Base-by-base conservation (phyloP, 768 basidiomycete genomes). In the Termitomyces sp. region DNA sequence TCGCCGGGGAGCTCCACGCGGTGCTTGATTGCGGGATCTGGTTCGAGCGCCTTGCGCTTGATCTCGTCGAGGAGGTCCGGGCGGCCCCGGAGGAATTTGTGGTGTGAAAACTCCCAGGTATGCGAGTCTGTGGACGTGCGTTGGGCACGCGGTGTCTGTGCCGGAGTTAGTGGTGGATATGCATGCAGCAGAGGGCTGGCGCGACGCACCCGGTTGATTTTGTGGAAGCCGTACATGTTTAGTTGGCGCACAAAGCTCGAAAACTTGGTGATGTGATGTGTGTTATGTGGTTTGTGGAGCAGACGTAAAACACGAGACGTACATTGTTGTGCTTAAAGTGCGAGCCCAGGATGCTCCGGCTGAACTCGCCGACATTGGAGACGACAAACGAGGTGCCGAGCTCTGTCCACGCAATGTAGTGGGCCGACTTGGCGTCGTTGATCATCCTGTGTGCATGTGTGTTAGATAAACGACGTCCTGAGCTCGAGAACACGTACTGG, bases 141-240 rank as follows among this genome's bases (percentile, higher is more conserved):
- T 69, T 92, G 89, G 6, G 91, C 89, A 52, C 92, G 88, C 28
- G 91, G 91, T 4, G 91, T 91, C 85, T 91, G 72, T 52, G 33
- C 2, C 24, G 20, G 45, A 38, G 16, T n/a, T n/a, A 53, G 53
- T 24, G 16, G 33, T 35, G 8, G 15, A 22, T 8, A 5, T 2
- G 6, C 28, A 1, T 2, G 8, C 12, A 44, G 8, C 13, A 24
- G 32, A 3, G 48, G 32, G 8, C 18, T 46, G 22, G 33, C 16
- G 58, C 52, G 46, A 79, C 84, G 63, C 60, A 91, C 89, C 75
- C 92, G 83, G 73, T 94, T 94, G 75, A 92, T 92, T 77, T 96
- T 96, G 78, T 94, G 92, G 74, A 96, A 96, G 32, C 93, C 94
- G 69, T 95, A 96, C 92, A 96, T 96, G 81, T 96, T 96, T 65